Percentiles rank a stretch among this genome's conserved stretches.
These are phyloP conservation scores for Aurifilum marmelostoma DNA, from an alignment of 2,329 filamentous ascomycete species.

Conservation along the genomic window DNA sequence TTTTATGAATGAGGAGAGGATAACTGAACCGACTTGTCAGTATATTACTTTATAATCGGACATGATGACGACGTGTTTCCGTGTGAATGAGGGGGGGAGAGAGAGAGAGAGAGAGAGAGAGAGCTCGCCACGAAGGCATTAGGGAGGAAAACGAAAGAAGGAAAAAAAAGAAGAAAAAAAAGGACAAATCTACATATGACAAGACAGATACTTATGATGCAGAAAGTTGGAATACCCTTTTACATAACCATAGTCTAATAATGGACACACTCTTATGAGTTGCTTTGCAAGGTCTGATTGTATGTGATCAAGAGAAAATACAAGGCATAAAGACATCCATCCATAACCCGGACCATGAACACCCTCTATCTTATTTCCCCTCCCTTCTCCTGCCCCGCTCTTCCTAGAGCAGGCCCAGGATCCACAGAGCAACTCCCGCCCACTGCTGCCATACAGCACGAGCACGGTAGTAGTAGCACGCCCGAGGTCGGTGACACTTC, in stretches of 20 bases:
- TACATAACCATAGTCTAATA: slow-evolving; percentile 24
- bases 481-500: not conserved
- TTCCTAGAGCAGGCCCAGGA: not conserved
- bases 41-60: not conserved
- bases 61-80: not conserved
- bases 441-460: not conserved
- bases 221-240: slow-evolving; percentile 26
- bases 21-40: not conserved
- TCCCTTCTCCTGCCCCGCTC: not conserved
- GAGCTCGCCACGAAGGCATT: not conserved
- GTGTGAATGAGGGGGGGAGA: not conserved
- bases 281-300: too few species aligned
- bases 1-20: not conserved
- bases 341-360: not conserved
- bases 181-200: slow-evolving; percentile 1
- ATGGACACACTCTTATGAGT: not conserved
- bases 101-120: not conserved
- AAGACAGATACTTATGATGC: slow-evolving; percentile 12
- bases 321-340: not conserved
- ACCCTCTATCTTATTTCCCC: not conserved
- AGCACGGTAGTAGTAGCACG: too few species aligned
- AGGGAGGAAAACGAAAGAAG: not conserved
- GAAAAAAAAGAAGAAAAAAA: not conserved
- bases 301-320: not conserved
- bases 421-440: not conserved